Evolutionary conservation across 306 rosid species (phyloP).

Genomic region (Dalbergia oliveri): DNA sequence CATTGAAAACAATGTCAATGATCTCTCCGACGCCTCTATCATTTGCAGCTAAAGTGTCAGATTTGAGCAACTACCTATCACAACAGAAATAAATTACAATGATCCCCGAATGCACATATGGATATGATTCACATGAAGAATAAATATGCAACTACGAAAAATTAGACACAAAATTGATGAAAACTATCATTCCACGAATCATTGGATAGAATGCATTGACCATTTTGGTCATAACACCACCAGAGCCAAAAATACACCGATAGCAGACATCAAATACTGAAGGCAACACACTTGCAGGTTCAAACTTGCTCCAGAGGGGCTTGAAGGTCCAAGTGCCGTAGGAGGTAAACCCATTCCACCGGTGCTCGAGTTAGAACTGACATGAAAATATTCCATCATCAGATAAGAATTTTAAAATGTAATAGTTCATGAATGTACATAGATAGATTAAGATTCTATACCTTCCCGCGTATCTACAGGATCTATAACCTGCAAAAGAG

Average conservation of each 20-base stretch:
- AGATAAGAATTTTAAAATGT: slow-evolving; percentile 23
- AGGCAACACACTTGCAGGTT: slow-evolving; percentile 56
- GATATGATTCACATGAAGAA: slow-evolving; percentile 22
- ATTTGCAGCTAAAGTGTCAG: slow-evolving; percentile 22
- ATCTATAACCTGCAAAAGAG: slow-evolving; percentile 77
- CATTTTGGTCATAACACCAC: slow-evolving; percentile 55
- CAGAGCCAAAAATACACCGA: slow-evolving; percentile 51
- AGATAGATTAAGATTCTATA: slow-evolving; percentile 50
- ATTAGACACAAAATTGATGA: slow-evolving; percentile 44
- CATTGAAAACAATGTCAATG: slow-evolving; percentile 6
- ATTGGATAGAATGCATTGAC: slow-evolving; percentile 37
- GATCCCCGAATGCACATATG: slow-evolving; percentile 43
- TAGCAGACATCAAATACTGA: slow-evolving; percentile 58
- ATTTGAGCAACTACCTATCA: slow-evolving; percentile 37
- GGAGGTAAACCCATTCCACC: slow-evolving; percentile 58
- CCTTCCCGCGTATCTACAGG: slow-evolving; percentile 91
- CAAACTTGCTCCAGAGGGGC: slow-evolving; percentile 59
- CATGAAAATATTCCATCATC: slow-evolving; percentile 45
- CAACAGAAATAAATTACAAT: slow-evolving; percentile 39
- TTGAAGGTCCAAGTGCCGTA: slow-evolving; percentile 65
- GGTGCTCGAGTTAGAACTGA: slow-evolving; percentile 73
- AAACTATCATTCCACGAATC: slow-evolving; percentile 50
- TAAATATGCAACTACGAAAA: slow-evolving; percentile 9
- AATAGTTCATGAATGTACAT: slow-evolving; percentile 2
- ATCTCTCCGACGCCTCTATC: slow-evolving; percentile 19